Evolutionary conservation across 352 stramenopile genomes (phyloP), one percentile per base, ranked within the genome.

Genomic region (Phytophthora cryptogea): DNA sequence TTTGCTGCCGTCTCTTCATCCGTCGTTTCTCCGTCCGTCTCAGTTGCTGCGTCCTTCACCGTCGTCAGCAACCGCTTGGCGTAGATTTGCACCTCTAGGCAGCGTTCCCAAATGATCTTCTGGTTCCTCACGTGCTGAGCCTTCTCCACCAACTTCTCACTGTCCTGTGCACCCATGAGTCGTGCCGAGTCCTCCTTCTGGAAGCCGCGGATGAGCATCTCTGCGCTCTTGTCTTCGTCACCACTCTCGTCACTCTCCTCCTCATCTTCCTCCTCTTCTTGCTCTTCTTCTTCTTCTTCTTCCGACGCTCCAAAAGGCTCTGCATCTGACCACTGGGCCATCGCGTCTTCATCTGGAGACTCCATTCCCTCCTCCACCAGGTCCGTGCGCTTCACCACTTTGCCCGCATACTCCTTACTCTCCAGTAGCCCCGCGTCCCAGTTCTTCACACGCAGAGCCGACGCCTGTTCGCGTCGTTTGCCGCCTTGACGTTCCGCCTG

Each of bases 11-110:
- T n/a, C 6, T 74, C 64, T 20, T 70, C 65, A 32, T 72, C 66
- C 10, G 45, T 73, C 23, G 58, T 59, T 17, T 69, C 66, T 40
- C 54, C 56, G 8, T 66, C 58, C 26, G 52, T 75, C 52, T 68
- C 56, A 40, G 40, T 40, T 0, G 54, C 43, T 4, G 49, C 46
- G 2, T 63, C 59, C 50, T 93, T 90, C 0, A 64, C 59, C 10
- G 73, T 78, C 7, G 69, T 82, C 3, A 95, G 62, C 32, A 94
- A 44, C 4, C 84, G 69, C 70, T 94, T 94, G 0, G 86, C 90
- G 66, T 88, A 90, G 59, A 95, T 95, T 67, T 95, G 86, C 40
- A 82, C 69, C 57, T 95, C 86, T 4, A 95, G 72, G 68, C 78
- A 92, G 20, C 81, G 78, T 55, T 95, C 86, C 84, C 85, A 95